Conservation (phyloP, 1,139 yeast genomes). For the Protomyces inundatus region DNA sequence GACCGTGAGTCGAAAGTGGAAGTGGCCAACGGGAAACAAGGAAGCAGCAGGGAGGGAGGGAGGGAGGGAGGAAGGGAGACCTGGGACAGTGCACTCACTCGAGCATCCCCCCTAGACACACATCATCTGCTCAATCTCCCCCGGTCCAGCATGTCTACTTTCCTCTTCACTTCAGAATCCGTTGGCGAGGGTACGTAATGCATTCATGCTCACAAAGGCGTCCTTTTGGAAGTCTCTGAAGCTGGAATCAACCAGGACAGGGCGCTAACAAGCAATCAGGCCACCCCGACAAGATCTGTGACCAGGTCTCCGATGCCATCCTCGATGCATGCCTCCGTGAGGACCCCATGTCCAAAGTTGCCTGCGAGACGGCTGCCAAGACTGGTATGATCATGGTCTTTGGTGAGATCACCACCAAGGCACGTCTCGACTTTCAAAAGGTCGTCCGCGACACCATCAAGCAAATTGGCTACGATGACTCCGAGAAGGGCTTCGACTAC, state of each 20-base stretch:
- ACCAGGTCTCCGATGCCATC: constrained; percentile 97
- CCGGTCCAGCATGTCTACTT: constrained; percentile 19
- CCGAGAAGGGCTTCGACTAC: constrained; percentile 97
- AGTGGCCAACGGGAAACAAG: no score
- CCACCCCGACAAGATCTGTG: constrained; percentile 57
- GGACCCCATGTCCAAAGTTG: constrained; percentile 97
- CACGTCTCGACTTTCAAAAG: constrained; percentile 91
- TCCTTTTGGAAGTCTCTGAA: no score
- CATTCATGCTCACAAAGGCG: not conserved
- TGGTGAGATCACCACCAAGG: constrained; percentile 98
- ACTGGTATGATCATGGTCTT: constrained; percentile 97
- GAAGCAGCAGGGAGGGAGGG: no score
- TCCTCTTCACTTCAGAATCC: constrained; percentile 30
- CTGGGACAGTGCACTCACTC: not conserved
- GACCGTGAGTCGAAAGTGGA: no score
- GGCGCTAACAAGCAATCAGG: not conserved
- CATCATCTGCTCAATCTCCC: not conserved
- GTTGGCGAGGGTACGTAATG: constrained; percentile 27
- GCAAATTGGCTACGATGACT: constrained; percentile 95
- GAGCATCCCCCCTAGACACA: not conserved
- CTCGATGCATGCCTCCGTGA: constrained; percentile 93
- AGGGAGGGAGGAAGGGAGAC: no score
- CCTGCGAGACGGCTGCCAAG: constrained; percentile 98
- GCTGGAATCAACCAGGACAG: not conserved
- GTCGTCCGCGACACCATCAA: constrained; percentile 96